Base-by-base conservation (phyloP, 169 alveolate species). In the Cryptosporidium sp. region DNA sequence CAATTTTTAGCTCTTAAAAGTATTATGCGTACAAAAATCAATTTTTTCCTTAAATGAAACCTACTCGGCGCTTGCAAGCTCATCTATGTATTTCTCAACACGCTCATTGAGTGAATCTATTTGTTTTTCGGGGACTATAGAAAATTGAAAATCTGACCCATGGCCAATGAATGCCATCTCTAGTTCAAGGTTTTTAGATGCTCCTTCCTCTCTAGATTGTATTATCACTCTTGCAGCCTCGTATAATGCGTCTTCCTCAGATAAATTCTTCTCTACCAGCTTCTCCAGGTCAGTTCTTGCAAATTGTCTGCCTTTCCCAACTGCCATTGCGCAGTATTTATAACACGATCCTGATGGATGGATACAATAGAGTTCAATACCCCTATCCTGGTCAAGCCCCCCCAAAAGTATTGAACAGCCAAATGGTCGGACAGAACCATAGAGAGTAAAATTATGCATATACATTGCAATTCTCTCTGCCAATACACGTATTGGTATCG, bases 251-350 rank as follows among this genome's bases (percentile, higher is more conserved):
- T 89, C 95, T 41, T 75, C 85, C 31, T 91, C 75, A 14, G 92
- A 75, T 68, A 86, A 67, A 43, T 80, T 70, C 18, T 45, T 50
- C n/a, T 71, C 89, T 68, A 92, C 65, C 14, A 93, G 62, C 70
- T 95, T 97, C 85, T 97, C 99, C 29, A 97, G 75, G 86, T 97
- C 99, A 23, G 98, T 96, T 93, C 96, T 96, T 23, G 97, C 98
- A 70, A 94, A 80, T 85, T 96, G 97, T 84, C 96, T 96, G 70
- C 98, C 98, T 91, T 97, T 97, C 29, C 99, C 99, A 43, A 94
- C 89, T 59, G 98, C 98, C 92, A 96, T 95, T 18, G 98, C 98
- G 50, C 91, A 92, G 93, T 97, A 97, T 92, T 96, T 96, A 91
- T 94, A 96, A 74, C 97, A 95, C 10, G 96, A 94, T 0, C 99